Conservation (phyloP, 2,329 filamentous ascomycete species). For the Ascochyta viciae-villosae region DNA sequence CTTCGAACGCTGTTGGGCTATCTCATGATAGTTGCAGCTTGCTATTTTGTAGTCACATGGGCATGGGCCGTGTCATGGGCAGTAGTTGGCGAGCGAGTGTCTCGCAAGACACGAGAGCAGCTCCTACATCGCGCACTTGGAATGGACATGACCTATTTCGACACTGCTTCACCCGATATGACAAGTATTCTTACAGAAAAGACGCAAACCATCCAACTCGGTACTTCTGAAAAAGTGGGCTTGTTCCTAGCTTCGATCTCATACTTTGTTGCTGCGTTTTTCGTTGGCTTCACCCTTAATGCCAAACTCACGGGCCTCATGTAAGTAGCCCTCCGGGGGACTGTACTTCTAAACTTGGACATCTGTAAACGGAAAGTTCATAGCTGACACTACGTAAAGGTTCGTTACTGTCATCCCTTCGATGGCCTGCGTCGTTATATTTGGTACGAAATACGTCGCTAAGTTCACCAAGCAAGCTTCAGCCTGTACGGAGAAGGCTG, state of each 20-base stretch:
- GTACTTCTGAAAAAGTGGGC: constrained; percentile 57
- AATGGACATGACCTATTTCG: constrained; percentile 61
- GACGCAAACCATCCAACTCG: constrained; percentile 55
- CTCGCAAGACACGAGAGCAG: constrained; percentile 55
- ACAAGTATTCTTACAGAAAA: constrained; percentile 55
- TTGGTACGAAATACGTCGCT: constrained; percentile 52
- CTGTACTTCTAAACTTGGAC: no score
- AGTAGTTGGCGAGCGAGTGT: constrained; percentile 58
- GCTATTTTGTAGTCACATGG: constrained; percentile 59
- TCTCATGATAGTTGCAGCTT: constrained; percentile 55
- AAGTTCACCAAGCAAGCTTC: constrained; percentile 50
- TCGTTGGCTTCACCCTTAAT: constrained; percentile 55
- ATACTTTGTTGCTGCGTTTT: constrained; percentile 55
- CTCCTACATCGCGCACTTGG: constrained; percentile 58
- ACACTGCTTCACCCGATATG: constrained; percentile 58
- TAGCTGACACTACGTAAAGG: constrained; percentile 23
- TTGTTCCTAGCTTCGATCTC: constrained; percentile 56
- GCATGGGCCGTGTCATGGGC: constrained; percentile 60
- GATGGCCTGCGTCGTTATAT: constrained; percentile 53
- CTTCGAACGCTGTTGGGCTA: constrained; percentile 51
- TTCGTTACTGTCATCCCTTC: constrained; percentile 57
- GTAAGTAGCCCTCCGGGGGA: constrained; percentile 17
- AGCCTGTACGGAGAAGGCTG: constrained; percentile 51
- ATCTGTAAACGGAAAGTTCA: neutral
- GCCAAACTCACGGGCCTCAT: constrained; percentile 53